Evolutionary conservation across 2,329 filamentous ascomycete species (phyloP).

Genomic region (Penicillium corylophilum): DNA sequence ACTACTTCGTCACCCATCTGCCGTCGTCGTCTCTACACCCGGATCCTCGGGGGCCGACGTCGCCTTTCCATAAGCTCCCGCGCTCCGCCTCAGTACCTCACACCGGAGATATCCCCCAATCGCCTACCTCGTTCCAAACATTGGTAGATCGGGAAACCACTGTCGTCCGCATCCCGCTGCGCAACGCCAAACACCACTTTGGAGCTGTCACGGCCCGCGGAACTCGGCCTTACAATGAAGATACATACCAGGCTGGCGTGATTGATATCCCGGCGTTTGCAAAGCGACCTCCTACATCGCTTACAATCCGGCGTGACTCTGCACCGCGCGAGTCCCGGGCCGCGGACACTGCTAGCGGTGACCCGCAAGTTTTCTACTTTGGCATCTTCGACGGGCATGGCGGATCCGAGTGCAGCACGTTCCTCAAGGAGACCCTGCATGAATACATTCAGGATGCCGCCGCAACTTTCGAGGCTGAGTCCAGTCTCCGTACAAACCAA

Average conservation of each 20-base stretch:
- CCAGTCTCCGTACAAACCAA: slow-evolving; percentile 60
- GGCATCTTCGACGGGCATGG: slow-evolving; percentile 95
- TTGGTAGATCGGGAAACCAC: slow-evolving; percentile 75
- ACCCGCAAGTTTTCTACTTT: slow-evolving; percentile 97
- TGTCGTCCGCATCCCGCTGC: slow-evolving; percentile 89
- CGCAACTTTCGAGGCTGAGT: slow-evolving; percentile 71
- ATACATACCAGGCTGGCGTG: slow-evolving; percentile 89
- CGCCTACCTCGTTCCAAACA: slow-evolving; percentile 60
- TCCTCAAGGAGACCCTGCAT: slow-evolving; percentile 80
- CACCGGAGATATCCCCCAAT: slow-evolving; percentile 49
- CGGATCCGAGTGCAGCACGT: slow-evolving; percentile 82
- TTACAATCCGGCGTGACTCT: slow-evolving; percentile 46
- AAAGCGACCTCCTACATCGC: slow-evolving; percentile 69
- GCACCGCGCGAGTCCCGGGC: slow-evolving; percentile 58
- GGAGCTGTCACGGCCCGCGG: slow-evolving; percentile 77
- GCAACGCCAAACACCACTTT: slow-evolving; percentile 94
- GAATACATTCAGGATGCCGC: slow-evolving; percentile 84
- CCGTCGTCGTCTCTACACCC: slow-evolving; percentile 91
- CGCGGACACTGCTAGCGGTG: slow-evolving; percentile 76
- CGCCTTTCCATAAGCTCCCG: slow-evolving; percentile 80
- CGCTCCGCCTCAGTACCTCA: slow-evolving; percentile 82
- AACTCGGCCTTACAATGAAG: slow-evolving; percentile 85
- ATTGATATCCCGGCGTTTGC: slow-evolving; percentile 93
- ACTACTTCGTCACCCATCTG: slow-evolving; percentile 95
- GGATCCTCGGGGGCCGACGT: slow-evolving; percentile 65